Conservation (phyloP, 2,329 filamentous ascomycete species). For the Volutella citrinella region DNA sequence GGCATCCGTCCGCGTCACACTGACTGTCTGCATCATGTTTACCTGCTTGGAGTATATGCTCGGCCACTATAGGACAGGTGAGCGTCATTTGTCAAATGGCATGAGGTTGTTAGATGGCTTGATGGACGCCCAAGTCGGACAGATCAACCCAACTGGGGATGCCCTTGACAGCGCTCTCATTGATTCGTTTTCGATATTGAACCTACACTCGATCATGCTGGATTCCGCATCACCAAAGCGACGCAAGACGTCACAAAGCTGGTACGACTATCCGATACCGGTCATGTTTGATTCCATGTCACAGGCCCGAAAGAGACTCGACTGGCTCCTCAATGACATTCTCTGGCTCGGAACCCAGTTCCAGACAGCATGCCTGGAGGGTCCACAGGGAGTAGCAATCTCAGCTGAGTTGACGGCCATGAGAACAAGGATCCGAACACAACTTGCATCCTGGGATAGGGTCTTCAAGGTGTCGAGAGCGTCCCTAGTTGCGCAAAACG, state of each 20-base stretch:
- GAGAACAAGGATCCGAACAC: neutral
- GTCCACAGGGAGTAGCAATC: neutral
- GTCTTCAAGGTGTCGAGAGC: constrained; percentile 3
- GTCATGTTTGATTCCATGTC: constrained; percentile 5
- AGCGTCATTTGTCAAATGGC: constrained; percentile 2
- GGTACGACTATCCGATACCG: constrained; percentile 1
- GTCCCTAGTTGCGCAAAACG: neutral
- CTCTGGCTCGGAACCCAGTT: neutral
- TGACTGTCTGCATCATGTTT: constrained; percentile 2
- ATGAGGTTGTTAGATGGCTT: constrained; percentile 1
- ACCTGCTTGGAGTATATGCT: constrained; percentile 1
- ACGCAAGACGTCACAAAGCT: neutral
- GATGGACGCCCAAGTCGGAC: neutral
- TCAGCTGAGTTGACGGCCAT: neutral
- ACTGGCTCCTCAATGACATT: constrained; percentile 1
- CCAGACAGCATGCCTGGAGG: too few species aligned
- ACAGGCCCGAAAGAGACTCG: constrained; percentile 1
- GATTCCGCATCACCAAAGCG: neutral
- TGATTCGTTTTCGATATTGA: constrained; percentile 1
- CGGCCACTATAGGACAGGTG: constrained; percentile 1
- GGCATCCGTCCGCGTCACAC: neutral
- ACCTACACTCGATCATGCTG: neutral
- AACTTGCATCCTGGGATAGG: constrained; percentile 1
- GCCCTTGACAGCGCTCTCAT: neutral
- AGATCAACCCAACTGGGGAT: too few species aligned